Percentiles rank a stretch among this genome's conserved stretches.
These are phyloP conservation scores for Pleurozium schreberi DNA, from an alignment of 225 moss, liverwort and hornwort species.

Conservation along the genomic window DNA sequence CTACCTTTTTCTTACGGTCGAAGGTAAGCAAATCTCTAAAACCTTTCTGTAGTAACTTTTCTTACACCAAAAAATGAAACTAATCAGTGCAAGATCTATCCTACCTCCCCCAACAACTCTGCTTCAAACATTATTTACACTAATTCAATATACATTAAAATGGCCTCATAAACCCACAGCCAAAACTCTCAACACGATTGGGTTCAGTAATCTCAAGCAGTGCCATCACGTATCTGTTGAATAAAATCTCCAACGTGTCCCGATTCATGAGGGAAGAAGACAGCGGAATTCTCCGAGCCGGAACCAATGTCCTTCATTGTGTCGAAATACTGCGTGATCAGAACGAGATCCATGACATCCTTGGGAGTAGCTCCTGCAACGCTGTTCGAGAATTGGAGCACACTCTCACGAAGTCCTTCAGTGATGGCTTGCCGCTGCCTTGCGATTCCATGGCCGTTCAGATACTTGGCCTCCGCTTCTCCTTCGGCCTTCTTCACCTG, in stretches of 20 bases:
- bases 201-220: background rate
- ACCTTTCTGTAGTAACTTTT: background rate
- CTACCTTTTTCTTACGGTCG: background rate
- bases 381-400: conserved; percentile 48
- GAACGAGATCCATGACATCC: conserved; percentile 76
- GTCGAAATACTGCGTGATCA: conserved; percentile 80
- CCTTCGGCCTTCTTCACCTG: conserved; percentile 70
- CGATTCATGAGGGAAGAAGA: conserved; percentile 67
- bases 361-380: conserved; percentile 58
- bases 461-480: conserved; percentile 71
- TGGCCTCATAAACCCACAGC: background rate
- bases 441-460: conserved; percentile 61
- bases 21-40: background rate
- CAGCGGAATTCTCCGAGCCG: conserved; percentile 46
- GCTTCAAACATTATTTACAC: background rate
- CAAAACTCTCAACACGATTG: background rate
- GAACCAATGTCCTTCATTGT: conserved; percentile 68
- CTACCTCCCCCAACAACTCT: background rate
- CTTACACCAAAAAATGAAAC: background rate
- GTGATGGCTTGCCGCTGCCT: conserved; percentile 76
- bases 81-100: background rate
- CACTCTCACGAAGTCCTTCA: conserved; percentile 69
- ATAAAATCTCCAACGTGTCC: conserved; percentile 51
- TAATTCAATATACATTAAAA: background rate
- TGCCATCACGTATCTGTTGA: conserved; percentile 55